phyloP scores from a whole-genome alignment of 2,329 filamentous ascomycete species.

The Parascedosporium putredinis region DNA sequence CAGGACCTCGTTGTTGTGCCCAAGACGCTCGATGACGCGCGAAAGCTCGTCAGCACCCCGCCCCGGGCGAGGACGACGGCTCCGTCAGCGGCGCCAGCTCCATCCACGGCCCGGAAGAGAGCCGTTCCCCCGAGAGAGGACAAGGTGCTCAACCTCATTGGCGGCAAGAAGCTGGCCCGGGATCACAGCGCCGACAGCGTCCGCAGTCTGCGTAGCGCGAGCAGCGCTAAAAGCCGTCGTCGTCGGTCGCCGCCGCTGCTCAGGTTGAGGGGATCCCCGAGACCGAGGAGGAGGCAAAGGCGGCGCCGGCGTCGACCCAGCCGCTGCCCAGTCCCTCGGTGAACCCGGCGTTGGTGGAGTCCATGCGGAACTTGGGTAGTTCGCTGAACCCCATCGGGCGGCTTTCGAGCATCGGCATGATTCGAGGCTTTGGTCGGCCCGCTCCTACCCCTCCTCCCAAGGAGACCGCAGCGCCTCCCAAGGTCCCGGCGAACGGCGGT shows the following conservation, averaged over 20 bases:
- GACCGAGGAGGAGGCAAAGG: conserved; percentile 20
- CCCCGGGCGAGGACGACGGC: conserved; percentile 49
- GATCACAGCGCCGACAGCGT: conserved; percentile 71
- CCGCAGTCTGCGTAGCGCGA: conserved; percentile 52
- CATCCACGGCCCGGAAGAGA: conserved; percentile 31
- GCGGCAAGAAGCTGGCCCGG: conserved; percentile 48
- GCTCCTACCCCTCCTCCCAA: conserved; percentile 26
- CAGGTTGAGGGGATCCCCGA: neutral
- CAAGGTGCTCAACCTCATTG: conserved; percentile 60
- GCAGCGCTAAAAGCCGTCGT: conserved; percentile 23
- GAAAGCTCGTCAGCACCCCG: conserved; percentile 73
- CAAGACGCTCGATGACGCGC: conserved; percentile 85
- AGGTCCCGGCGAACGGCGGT: conserved; percentile 35
- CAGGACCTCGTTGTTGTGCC: conserved; percentile 54
- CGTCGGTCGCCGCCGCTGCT: neutral
- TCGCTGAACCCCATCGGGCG: conserved; percentile 75
- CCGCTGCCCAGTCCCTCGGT: conserved; percentile 16
- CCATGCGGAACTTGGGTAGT: conserved; percentile 70
- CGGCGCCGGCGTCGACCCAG: conserved; percentile 11
- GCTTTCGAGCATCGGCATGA: conserved; percentile 61
- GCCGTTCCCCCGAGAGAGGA: conserved; percentile 39
- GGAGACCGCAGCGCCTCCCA: conserved; percentile 17
- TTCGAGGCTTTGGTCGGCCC: conserved; percentile 63
- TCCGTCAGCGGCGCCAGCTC: conserved; percentile 49
- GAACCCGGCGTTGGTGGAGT: conserved; percentile 62